These are phyloP conservation scores for Dittrichia graveolens DNA, from an alignment of 129 eudicot genomes.

Conservation along the genomic window DNA sequence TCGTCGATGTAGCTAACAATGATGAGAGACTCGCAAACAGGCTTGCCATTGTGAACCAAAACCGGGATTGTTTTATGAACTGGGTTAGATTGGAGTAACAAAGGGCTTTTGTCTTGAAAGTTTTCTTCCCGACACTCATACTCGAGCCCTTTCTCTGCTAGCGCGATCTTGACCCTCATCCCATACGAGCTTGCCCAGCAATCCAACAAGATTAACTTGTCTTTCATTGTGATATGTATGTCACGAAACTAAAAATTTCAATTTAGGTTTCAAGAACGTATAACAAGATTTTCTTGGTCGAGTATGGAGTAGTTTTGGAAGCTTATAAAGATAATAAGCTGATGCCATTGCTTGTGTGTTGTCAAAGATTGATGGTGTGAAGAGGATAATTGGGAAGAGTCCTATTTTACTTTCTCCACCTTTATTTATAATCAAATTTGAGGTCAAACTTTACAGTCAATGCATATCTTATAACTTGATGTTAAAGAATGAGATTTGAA, in stretches of 20 bases:
- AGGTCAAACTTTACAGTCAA: too few species aligned
- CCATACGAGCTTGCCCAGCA: slow-evolving; percentile 40
- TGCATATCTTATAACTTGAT: too few species aligned
- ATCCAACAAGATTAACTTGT: slow-evolving; percentile 30
- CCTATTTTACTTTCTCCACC: slow-evolving; percentile 19
- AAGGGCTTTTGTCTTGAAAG: slow-evolving; percentile 33
- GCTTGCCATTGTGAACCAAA: slow-evolving; percentile 35
- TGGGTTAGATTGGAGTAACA: slow-evolving; percentile 36
- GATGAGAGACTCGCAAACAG: slow-evolving; percentile 42
- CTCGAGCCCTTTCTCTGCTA: slow-evolving; percentile 34
- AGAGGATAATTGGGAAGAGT: slow-evolving; percentile 17
- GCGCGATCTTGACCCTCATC: slow-evolving; percentile 41
- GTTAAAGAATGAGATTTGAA: too few species aligned
- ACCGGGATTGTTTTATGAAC: slow-evolving; percentile 40
- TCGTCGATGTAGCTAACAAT: slow-evolving; percentile 40
- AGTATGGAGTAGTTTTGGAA: slow-evolving; percentile 8
- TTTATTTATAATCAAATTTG: neutral
- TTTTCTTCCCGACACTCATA: slow-evolving; percentile 38
- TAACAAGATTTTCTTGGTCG: neutral
- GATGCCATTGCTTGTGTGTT: slow-evolving; percentile 34
- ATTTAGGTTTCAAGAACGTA: neutral
- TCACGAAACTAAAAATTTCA: neutral
- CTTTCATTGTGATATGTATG: slow-evolving; percentile 24
- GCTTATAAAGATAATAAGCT: slow-evolving; percentile 3
- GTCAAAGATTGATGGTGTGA: slow-evolving; percentile 27